Evolutionary conservation across 1,284 basidiomycete species (phyloP).

Genomic region (Heterobasidion parviporum): DNA sequence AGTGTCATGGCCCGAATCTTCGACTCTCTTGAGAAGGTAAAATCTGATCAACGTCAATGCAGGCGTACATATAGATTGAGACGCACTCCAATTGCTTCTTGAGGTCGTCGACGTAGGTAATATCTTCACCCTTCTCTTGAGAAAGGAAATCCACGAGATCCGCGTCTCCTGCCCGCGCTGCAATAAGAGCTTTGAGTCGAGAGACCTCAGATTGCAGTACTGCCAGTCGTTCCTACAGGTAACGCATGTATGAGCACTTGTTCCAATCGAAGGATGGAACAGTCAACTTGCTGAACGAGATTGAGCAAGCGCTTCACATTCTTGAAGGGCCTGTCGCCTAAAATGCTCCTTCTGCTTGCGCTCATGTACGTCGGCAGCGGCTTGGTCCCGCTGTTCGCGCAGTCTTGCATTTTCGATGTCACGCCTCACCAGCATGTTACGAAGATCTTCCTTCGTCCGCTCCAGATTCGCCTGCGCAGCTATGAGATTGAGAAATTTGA

Average conservation of each 20-base stretch:
- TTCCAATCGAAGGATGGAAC: slow-evolving; percentile 9
- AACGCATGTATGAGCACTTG: slow-evolving; percentile 5
- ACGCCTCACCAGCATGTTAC: slow-evolving; percentile 32
- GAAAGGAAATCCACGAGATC: slow-evolving; percentile 69
- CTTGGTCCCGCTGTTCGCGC: slow-evolving; percentile 76
- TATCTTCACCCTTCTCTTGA: slow-evolving; percentile 46
- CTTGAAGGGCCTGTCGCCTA: slow-evolving; percentile 58
- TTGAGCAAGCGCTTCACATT: slow-evolving; percentile 66
- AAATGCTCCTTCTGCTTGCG: slow-evolving; percentile 60
- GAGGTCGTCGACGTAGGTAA: slow-evolving; percentile 56
- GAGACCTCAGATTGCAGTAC: slow-evolving; percentile 70
- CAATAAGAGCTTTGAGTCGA: slow-evolving; percentile 71
- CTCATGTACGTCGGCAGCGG: slow-evolving; percentile 64
- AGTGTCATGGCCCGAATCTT: slow-evolving; percentile 43
- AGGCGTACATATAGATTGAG: slow-evolving; percentile 5
- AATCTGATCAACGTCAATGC: slow-evolving; percentile 3
- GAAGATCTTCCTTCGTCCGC: neutral
- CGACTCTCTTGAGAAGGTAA: slow-evolving; percentile 33
- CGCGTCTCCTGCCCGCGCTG: slow-evolving; percentile 64
- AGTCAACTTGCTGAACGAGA: slow-evolving; percentile 49
- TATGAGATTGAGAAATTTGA: neutral
- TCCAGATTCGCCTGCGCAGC: slow-evolving; percentile 2
- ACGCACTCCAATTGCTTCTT: slow-evolving; percentile 54
- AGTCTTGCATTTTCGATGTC: slow-evolving; percentile 73
- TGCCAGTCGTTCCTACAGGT: slow-evolving; percentile 61